A percentile compares a stretch with the other conserved stretches of the same genome.
Conservation (phyloP, 2,329 filamentous ascomycete genomes). For the Xylaria multiplex region DNA sequence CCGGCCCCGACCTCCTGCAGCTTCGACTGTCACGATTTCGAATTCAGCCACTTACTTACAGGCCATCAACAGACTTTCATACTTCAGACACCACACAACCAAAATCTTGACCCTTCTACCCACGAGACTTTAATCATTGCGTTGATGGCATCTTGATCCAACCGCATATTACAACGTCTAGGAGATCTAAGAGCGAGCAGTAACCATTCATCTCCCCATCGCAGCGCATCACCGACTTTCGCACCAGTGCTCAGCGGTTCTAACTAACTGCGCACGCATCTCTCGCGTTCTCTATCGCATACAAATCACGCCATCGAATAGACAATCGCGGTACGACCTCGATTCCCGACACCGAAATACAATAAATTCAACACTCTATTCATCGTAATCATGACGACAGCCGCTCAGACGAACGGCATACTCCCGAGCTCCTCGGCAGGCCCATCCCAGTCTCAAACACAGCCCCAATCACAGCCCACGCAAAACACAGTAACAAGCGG, state of each 20-base stretch:
- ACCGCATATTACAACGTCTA: neutral
- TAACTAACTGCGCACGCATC: neutral
- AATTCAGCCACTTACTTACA: too few species aligned
- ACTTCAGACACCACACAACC: neutral
- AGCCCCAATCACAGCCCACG: constrained; percentile 24
- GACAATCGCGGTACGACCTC: neutral
- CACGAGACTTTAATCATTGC: neutral
- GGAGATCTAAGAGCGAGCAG: neutral
- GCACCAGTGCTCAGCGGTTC: neutral
- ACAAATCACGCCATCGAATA: neutral
- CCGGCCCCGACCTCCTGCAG: too few species aligned
- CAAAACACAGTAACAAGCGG: constrained; percentile 31
- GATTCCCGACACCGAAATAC: neutral
- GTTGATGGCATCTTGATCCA: neutral
- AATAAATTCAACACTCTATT: neutral
- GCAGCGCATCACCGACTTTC: neutral
- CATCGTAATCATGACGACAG: constrained; percentile 29
- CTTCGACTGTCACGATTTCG: too few species aligned
- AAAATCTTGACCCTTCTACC: neutral
- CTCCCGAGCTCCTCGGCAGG: constrained; percentile 22
- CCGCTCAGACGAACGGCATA: constrained; percentile 32
- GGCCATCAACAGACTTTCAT: neutral
- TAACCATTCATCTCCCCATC: neutral
- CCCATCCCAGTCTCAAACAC: constrained; percentile 26
- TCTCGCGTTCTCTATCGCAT: neutral